Evolutionary conservation across 1,139 yeast genomes (phyloP), one percentile per base, ranked within the genome.

Genomic region (Eremothecium gossypii): DNA sequence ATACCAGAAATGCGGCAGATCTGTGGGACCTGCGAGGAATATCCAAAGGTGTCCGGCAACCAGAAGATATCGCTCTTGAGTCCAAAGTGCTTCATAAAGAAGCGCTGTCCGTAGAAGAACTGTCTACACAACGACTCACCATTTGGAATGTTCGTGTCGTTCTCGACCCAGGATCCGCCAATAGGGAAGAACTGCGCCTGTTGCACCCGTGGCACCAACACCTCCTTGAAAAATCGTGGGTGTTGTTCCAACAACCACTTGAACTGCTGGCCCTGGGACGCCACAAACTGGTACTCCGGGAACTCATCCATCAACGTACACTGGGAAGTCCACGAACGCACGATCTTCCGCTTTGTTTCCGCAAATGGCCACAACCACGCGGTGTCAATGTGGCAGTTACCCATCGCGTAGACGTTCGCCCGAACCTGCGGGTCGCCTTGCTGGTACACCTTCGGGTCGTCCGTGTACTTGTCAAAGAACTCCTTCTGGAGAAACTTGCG

Each of bases 301-400:
- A 85, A 91, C 51, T 79, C 73, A 42, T 87, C 91, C 52, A 93
- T 77, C 45, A 91, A 66, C 44, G 86, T 81, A 45, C 89, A 69
- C 65, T 91, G 98, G 9, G 96, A 78, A 1, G 96, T 81, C 97
- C 97, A 91, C 4, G 96, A 86, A 50, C 98, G 75, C 3, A 87
- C 95, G 46, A 89, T 77, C 58, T 87, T 87, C 46, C 96, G 74
- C 53, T 83, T 81, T 1, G 97, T 86, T 63, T 91, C 96, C 3
- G 95, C 96, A 69, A 82, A 89, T 9, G 96, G 97, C 98, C 98
- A 91, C 48, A 84, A 70, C 96, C 96, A 87, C 17, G 96, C 96
- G 28, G 97, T 89, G 59, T 91, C 98, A 54, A 91, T 91, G 63
- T 91, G 98, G 61, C 97, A 91, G 60, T 91, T 85, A 38, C 97